Conservation (phyloP, 306 rosid species). For the Cyclanthera cordifolia region DNA sequence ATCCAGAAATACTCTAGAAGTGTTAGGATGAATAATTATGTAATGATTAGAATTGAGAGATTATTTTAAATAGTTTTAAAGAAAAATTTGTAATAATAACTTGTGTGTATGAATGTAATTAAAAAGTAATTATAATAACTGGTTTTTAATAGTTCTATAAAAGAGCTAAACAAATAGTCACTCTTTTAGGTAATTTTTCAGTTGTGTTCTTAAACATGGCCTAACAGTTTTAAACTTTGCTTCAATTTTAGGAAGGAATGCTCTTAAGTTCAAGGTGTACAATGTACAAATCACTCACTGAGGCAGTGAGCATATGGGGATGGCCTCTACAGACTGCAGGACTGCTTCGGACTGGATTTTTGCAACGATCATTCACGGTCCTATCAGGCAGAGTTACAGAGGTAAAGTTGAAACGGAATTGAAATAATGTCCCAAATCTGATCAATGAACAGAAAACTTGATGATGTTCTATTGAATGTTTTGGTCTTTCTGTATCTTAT, state of each 20-base stretch:
- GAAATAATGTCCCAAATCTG: neutral
- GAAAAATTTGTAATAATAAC: too few relatives aligned
- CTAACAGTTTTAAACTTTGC: neutral
- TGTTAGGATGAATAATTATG: too few relatives aligned
- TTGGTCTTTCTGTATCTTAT: constrained; percentile 13
- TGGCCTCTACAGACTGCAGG: constrained; percentile 98
- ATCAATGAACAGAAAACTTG: neutral
- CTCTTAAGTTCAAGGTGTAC: constrained; percentile 57
- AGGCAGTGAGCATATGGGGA: constrained; percentile 79
- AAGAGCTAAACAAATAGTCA: too few relatives aligned
- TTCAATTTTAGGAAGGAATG: constrained; percentile 43
- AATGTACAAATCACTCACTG: constrained; percentile 56
- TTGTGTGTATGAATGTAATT: too few relatives aligned
- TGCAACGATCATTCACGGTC: constrained; percentile 46
- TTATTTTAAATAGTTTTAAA: too few relatives aligned
- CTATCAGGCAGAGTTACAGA: constrained; percentile 72
- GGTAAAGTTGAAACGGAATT: constrained; percentile 32
- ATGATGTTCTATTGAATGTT: neutral
- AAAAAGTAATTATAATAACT: too few relatives aligned
- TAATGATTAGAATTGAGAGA: too few relatives aligned
- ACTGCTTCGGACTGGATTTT: constrained; percentile 46
- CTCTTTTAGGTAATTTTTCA: neutral
- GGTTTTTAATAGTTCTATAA: too few relatives aligned
- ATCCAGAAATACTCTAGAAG: too few relatives aligned
- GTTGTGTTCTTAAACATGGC: neutral